Evolutionary conservation across 2,329 filamentous ascomycete species (phyloP).

Genomic region (Corynespora cassiicola): DNA sequence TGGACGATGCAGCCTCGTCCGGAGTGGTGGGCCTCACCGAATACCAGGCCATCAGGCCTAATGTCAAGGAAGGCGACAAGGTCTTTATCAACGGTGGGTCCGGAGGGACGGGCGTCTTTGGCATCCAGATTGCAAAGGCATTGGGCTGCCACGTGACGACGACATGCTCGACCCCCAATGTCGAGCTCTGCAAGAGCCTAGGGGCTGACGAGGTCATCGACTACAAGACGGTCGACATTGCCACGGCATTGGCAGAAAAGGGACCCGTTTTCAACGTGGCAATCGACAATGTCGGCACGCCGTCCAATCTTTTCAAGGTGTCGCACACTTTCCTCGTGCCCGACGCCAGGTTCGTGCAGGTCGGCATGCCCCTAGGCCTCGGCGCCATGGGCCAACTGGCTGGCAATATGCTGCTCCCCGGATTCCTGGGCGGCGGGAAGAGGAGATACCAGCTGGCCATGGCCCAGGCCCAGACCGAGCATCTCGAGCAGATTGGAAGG

Average conservation of each 20-base stretch:
- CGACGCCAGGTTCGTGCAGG: slow-evolving; percentile 54
- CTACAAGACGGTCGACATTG: slow-evolving; percentile 60
- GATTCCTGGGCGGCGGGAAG: slow-evolving; percentile 59
- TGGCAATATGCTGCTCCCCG: slow-evolving; percentile 52
- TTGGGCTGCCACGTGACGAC: slow-evolving; percentile 65
- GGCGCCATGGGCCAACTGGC: slow-evolving; percentile 34
- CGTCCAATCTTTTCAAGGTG: slow-evolving; percentile 59
- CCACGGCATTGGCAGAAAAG: slow-evolving; percentile 53
- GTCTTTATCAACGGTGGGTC: slow-evolving; percentile 71
- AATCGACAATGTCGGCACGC: slow-evolving; percentile 65
- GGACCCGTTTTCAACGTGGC: slow-evolving; percentile 60
- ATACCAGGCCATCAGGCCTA: slow-evolving; percentile 44
- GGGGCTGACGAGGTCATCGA: slow-evolving; percentile 71
- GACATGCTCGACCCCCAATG: slow-evolving; percentile 65
- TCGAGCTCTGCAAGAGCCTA: slow-evolving; percentile 61
- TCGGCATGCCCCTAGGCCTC: slow-evolving; percentile 23
- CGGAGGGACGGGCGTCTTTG: slow-evolving; percentile 66
- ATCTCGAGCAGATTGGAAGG: slow-evolving; percentile 58
- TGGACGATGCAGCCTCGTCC: slow-evolving; percentile 45
- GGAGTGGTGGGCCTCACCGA: slow-evolving; percentile 48
- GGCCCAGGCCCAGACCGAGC: slow-evolving; percentile 47
- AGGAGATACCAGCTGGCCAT: slow-evolving; percentile 50
- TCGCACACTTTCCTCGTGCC: slow-evolving; percentile 59
- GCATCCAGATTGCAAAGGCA: slow-evolving; percentile 69
- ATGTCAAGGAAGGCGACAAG: slow-evolving; percentile 53